phyloP scores from a whole-genome alignment of 306 rosid genomes.

The Vicia faba region DNA sequence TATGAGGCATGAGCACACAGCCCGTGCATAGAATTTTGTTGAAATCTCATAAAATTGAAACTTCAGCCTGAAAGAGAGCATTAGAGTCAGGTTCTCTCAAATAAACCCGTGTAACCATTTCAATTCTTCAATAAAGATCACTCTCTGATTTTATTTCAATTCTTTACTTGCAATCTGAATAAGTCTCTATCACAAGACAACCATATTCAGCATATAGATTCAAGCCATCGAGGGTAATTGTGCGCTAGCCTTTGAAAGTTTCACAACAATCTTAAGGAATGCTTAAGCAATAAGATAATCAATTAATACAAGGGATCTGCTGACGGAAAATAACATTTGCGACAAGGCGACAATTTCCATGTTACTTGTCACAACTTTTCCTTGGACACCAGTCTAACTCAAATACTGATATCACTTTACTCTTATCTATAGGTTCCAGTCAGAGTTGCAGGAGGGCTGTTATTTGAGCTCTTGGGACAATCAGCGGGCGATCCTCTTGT shows the following conservation, averaged over 20 bases:
- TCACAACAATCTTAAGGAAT: not conserved
- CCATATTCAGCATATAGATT: not conserved
- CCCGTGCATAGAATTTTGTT: too few relatives aligned
- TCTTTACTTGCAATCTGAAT: too few relatives aligned
- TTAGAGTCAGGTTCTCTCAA: too few relatives aligned
- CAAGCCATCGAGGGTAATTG: not conserved
- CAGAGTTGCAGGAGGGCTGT: conserved; percentile 90
- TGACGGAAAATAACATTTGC: conserved; percentile 15
- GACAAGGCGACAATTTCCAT: conserved; percentile 3
- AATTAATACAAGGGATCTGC: not conserved
- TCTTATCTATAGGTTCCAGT: conserved; percentile 75
- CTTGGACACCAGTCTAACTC: not conserved
- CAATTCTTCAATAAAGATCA: too few relatives aligned
- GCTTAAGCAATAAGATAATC: not conserved
- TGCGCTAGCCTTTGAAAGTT: conserved; percentile 13
- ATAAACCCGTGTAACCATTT: too few relatives aligned
- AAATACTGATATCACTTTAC: conserved; percentile 23
- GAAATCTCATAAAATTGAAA: too few relatives aligned
- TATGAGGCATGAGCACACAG: too few relatives aligned
- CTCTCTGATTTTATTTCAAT: too few relatives aligned
- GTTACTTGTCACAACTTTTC: not conserved
- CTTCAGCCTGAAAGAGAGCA: too few relatives aligned
- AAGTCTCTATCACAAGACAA: not conserved
- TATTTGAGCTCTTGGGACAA: conserved; percentile 96
- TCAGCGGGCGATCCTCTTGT: conserved; percentile 84